These are phyloP conservation scores for Triangularia verruculosa DNA, from an alignment of 2,329 filamentous ascomycete species.

Conservation along the genomic window DNA sequence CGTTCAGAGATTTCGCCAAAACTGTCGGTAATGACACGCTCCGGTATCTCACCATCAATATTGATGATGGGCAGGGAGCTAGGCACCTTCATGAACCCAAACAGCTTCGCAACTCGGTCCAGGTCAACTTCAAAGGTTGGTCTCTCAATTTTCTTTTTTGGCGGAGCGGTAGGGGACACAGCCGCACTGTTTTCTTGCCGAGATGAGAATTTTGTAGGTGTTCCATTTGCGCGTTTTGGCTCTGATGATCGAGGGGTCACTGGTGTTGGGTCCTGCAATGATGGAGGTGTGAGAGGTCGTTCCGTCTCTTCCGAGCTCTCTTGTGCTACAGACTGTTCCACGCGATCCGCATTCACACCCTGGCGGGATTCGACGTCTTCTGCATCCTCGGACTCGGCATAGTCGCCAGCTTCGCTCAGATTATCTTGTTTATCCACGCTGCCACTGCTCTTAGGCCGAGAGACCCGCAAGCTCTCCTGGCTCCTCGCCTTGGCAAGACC, in stretches of 20 bases:
- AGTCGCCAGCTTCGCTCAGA: conserved; percentile 26
- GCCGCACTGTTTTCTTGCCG: not conserved
- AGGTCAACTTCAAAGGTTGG: conserved; percentile 21
- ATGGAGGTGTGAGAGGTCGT: not conserved
- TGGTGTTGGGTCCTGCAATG: not conserved
- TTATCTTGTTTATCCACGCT: conserved; percentile 8
- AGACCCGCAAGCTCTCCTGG: conserved; percentile 28
- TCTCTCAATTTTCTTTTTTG: conserved; percentile 28
- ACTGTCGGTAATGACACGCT: conserved; percentile 49
- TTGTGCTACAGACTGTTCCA: not conserved
- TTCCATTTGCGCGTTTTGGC: not conserved
- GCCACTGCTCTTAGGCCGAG: conserved; percentile 13
- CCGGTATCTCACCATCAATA: conserved; percentile 38
- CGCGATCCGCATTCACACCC: not conserved
- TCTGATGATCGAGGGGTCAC: not conserved
- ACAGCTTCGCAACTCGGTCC: conserved; percentile 27
- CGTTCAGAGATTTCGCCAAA: conserved; percentile 56
- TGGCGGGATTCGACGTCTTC: conserved; percentile 11
- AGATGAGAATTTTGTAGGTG: not conserved
- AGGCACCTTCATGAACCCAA: conserved; percentile 37
- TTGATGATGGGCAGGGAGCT: conserved; percentile 22
- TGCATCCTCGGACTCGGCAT: conserved; percentile 35
- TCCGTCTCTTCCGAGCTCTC: not conserved
- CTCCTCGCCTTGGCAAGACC: conserved; percentile 36
- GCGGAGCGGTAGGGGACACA: not conserved